A percentile compares a stretch with the other conserved stretches of the same genome.
Evolutionary conservation across 1,139 yeast genomes (phyloP).

Genomic region (Dujonia santamariae): DNA sequence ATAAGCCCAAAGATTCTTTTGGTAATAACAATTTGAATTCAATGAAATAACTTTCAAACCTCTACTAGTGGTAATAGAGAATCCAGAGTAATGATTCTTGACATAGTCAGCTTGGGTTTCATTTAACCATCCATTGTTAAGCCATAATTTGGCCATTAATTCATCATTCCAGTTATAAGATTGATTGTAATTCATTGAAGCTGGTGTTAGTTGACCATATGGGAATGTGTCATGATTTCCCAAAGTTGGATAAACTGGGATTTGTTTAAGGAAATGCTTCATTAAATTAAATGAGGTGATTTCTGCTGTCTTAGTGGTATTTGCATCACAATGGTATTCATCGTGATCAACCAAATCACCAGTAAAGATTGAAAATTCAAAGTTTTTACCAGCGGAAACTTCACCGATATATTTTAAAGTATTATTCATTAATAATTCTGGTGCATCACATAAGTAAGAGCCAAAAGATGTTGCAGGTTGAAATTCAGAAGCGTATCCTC

Average conservation of each 20-base stretch:
- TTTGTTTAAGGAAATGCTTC: slow-evolving; percentile 49
- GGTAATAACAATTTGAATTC: slow-evolving; percentile 66
- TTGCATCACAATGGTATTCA: slow-evolving; percentile 41
- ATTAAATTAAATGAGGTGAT: slow-evolving; percentile 47
- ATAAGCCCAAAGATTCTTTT: slow-evolving; percentile 61
- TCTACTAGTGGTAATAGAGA: slow-evolving; percentile 50
- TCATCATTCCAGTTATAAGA: slow-evolving; percentile 58
- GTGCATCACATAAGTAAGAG: slow-evolving; percentile 61
- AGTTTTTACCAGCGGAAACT: slow-evolving; percentile 30
- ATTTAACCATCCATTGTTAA: slow-evolving; percentile 36
- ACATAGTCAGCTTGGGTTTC: slow-evolving; percentile 17
- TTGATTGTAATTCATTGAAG: slow-evolving; percentile 29
- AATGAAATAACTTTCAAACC: slow-evolving; percentile 63
- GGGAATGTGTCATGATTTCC: slow-evolving; percentile 79
- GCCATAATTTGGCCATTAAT: slow-evolving; percentile 59
- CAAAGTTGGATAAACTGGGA: slow-evolving; percentile 62
- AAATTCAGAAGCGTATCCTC: slow-evolving; percentile 41
- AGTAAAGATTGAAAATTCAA: slow-evolving; percentile 63
- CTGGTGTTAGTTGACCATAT: slow-evolving; percentile 64
- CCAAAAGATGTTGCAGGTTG: slow-evolving; percentile 62
- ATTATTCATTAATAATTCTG: slow-evolving; percentile 55
- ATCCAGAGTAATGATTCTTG: slow-evolving; percentile 57
- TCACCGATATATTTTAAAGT: slow-evolving; percentile 46
- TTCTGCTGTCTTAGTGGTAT: slow-evolving; percentile 54
- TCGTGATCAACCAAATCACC: slow-evolving; percentile 71